Conservation (phyloP, 305 asterid species). For the Plantago coronopus region DNA sequence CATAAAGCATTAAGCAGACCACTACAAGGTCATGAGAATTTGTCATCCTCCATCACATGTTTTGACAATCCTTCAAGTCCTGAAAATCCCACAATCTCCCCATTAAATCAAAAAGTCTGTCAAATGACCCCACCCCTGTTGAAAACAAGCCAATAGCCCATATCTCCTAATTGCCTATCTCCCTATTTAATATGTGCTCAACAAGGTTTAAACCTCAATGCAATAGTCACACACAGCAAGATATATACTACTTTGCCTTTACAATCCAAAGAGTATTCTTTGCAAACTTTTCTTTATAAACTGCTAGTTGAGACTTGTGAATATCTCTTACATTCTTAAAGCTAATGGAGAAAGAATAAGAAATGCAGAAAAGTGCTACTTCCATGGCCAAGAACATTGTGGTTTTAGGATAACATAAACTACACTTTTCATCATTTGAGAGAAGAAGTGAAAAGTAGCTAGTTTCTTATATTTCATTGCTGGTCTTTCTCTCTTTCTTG, state of each 20-base stretch:
- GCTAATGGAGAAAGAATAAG: slow-evolving; percentile 18
- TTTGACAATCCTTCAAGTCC: slow-evolving; percentile 29
- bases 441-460: slow-evolving; percentile 15
- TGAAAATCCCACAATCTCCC: slow-evolving; percentile 26
- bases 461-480: slow-evolving; percentile 18
- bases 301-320: slow-evolving; percentile 20
- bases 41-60: slow-evolving; percentile 28
- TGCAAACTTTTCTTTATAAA: slow-evolving; percentile 26
- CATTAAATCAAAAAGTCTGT: slow-evolving; percentile 39
- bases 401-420: slow-evolving; percentile 5
- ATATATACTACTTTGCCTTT: slow-evolving; percentile 33
- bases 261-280: slow-evolving; percentile 29
- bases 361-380: slow-evolving; percentile 16
- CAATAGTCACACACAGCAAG: slow-evolving; percentile 22
- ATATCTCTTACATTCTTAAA: slow-evolving; percentile 19
- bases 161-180: slow-evolving; percentile 18
- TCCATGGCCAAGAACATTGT: slow-evolving; percentile 12
- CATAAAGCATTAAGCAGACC: slow-evolving; percentile 28
- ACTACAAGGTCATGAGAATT: slow-evolving; percentile 21
- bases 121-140: slow-evolving; percentile 30
- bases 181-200: slow-evolving; percentile 25
- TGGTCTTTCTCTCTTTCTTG: slow-evolving; percentile 1
- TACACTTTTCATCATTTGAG: slow-evolving; percentile 1
- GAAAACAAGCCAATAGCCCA: slow-evolving; percentile 26
- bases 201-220: slow-evolving; percentile 24